Base-by-base conservation (phyloP, 345 rosid species). In the Bruguiera gymnorhiza region DNA sequence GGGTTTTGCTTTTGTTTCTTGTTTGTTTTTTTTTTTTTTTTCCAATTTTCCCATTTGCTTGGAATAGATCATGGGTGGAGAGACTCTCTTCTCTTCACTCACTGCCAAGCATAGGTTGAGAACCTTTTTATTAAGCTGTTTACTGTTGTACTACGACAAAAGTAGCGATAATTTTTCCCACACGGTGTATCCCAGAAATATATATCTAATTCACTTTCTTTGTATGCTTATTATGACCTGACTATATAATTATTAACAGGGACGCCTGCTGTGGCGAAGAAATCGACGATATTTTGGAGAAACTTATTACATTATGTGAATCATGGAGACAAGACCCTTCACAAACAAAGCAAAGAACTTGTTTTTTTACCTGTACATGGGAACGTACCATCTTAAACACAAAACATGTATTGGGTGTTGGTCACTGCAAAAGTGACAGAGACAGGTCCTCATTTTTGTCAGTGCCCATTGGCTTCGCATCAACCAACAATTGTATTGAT, bases 391-490 rank as follows among this genome's bases (percentile, higher is more conserved):
- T 74, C 73, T 24, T 62, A 67, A 74, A 74, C 78, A 66, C 66
- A 59, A 65, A 80, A 77, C 77, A 43, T 65, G 66, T 53, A 63
- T 6, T 54, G 54, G 78, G 85, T 43, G 50, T 77, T 77, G 65
- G 70, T 60, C 59, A 43, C 34, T 20, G 70, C 23, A 36, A 64
- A 52, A 72, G 71, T 67, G 86, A 76, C 39, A 62, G 62, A 36
- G 79, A 77, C 82, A 27, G 13, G 67, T 61, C 79, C 48, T 66
- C 63, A 36, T 31, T 37, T 59, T 71, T 53, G 39, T 64, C 71
- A 69, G 67, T 34, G 39, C 66, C 66, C 50, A 3, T 36, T 73
- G 43, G 69, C 59, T 68, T 64, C 75, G 73, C 72, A 65, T 46
- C 18, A 29, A 31, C 46, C 70, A 62, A 80, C 74, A 50, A 68